Evolutionary conservation across 768 basidiomycete genomes (phyloP).

Genomic region (Xerocomellus chrysenteron): DNA sequence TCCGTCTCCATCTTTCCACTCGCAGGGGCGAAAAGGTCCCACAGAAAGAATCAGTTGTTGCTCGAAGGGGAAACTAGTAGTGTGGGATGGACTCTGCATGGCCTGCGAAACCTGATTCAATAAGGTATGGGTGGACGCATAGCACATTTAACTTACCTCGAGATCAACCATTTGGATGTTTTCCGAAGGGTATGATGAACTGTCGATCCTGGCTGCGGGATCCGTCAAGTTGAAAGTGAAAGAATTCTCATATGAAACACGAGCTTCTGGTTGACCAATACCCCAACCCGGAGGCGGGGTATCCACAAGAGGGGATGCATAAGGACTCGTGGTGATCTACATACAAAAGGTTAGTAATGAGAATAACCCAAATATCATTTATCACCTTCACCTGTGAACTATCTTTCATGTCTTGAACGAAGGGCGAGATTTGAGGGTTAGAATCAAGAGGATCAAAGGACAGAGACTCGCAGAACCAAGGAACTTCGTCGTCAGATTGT

Average conservation of each 20-base stretch:
- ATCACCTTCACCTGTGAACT: not conserved
- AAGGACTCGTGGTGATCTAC: not conserved
- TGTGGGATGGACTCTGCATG: not conserved
- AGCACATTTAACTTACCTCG: not conserved
- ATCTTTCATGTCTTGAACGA: not conserved
- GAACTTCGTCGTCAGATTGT: not conserved
- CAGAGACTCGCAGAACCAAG: not conserved
- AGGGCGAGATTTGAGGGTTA: not conserved
- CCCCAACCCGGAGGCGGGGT: no score
- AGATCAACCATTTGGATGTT: not conserved
- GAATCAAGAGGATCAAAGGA: not conserved
- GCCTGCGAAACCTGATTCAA: not conserved
- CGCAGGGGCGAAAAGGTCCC: not conserved
- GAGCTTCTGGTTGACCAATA: not conserved
- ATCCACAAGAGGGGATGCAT: accelerated
- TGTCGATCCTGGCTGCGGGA: not conserved
- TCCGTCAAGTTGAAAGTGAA: not conserved
- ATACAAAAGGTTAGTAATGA: not conserved
- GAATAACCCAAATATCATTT: not conserved
- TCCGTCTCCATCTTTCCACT: slow-evolving; percentile 7
- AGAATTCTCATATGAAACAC: not conserved
- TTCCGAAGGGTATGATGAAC: not conserved
- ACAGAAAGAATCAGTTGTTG: not conserved
- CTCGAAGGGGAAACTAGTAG: not conserved
- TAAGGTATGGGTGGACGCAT: not conserved